Evolutionary conservation across 805 yeast genomes (phyloP).

Genomic region (Teunomyces lycoperdinae): DNA sequence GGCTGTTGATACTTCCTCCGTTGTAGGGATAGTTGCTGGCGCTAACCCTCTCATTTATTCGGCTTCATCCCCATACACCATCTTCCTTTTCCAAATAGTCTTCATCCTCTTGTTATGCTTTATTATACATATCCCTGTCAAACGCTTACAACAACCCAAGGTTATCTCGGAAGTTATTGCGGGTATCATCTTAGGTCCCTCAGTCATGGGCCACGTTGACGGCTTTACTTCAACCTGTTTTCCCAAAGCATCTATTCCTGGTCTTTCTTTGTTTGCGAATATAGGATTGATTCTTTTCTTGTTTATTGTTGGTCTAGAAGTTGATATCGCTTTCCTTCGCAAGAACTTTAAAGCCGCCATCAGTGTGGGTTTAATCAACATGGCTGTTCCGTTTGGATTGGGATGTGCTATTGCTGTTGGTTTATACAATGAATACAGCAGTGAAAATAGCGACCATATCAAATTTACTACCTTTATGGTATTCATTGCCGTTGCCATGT

Average conservation of each 20-base stretch:
- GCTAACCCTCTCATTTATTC: constrained; percentile 63
- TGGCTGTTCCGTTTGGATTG: constrained; percentile 77
- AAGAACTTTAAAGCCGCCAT: constrained; percentile 61
- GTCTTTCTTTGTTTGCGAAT: constrained; percentile 66
- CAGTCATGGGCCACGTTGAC: constrained; percentile 71
- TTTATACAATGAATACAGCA: constrained; percentile 53
- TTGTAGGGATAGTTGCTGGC: constrained; percentile 73
- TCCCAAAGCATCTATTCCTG: constrained; percentile 60
- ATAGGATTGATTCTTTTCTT: constrained; percentile 71
- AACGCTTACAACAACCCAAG: constrained; percentile 65
- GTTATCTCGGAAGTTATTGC: constrained; percentile 81
- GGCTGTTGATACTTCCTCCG: constrained; percentile 16
- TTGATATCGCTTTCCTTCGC: constrained; percentile 62
- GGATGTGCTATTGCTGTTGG: constrained; percentile 75
- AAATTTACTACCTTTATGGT: constrained; percentile 75
- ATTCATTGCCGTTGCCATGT: constrained; percentile 78
- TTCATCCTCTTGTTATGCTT: constrained; percentile 61
- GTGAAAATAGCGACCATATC: constrained; percentile 18
- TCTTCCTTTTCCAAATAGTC: constrained; percentile 68
- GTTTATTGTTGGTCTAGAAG: constrained; percentile 78
- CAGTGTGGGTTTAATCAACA: constrained; percentile 65
- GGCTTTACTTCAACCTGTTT: constrained; percentile 63
- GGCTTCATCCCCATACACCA: constrained; percentile 57
- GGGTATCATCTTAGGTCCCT: constrained; percentile 73
- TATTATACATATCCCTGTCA: constrained; percentile 56